Conservation (phyloP, 2,329 filamentous ascomycete genomes). For the Fusarium oligoseptatum region DNA sequence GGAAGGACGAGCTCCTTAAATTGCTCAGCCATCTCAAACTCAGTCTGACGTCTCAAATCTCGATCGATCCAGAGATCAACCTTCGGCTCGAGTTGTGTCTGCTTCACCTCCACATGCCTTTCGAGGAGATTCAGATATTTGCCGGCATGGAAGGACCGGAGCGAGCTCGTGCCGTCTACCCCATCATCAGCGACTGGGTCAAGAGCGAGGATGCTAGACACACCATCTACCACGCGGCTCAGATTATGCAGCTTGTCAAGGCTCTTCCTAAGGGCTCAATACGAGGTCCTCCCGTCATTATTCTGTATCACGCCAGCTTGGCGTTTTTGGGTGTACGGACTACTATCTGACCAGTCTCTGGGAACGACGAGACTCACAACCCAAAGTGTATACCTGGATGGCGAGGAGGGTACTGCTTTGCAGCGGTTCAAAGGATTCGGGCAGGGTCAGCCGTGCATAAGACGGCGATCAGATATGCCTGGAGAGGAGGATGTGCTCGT, state of each 20-base stretch:
- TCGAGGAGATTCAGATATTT: slow-evolving; percentile 58
- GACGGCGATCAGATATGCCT: slow-evolving; percentile 19
- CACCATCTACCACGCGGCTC: slow-evolving; percentile 47
- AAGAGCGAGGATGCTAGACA: slow-evolving; percentile 51
- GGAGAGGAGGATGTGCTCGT: slow-evolving; percentile 15
- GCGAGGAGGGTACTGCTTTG: slow-evolving; percentile 12
- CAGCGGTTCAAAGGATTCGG: slow-evolving; percentile 33
- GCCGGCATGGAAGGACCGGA: slow-evolving; percentile 58
- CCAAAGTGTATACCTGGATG: slow-evolving; percentile 22
- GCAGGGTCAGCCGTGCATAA: slow-evolving; percentile 30
- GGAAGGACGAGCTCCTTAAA: slow-evolving; percentile 47
- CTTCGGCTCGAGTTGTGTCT: slow-evolving; percentile 52
- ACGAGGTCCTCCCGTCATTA: slow-evolving; percentile 42
- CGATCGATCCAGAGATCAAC: slow-evolving; percentile 38
- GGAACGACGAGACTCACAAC: rapidly evolving
- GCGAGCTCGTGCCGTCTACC: slow-evolving; percentile 52
- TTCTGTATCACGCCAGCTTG: slow-evolving; percentile 47
- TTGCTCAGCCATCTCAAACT: slow-evolving; percentile 40
- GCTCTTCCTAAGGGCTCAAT: slow-evolving; percentile 32
- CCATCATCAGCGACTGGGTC: slow-evolving; percentile 53
- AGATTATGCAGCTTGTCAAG: slow-evolving; percentile 43
- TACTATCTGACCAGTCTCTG: slow-evolving; percentile 16
- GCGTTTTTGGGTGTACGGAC: slow-evolving; percentile 48
- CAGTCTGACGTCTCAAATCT: neutral
- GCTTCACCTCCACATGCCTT: slow-evolving; percentile 55